Conservation (phyloP, 441 rosid genomes). For the Capsella rubella region DNA sequence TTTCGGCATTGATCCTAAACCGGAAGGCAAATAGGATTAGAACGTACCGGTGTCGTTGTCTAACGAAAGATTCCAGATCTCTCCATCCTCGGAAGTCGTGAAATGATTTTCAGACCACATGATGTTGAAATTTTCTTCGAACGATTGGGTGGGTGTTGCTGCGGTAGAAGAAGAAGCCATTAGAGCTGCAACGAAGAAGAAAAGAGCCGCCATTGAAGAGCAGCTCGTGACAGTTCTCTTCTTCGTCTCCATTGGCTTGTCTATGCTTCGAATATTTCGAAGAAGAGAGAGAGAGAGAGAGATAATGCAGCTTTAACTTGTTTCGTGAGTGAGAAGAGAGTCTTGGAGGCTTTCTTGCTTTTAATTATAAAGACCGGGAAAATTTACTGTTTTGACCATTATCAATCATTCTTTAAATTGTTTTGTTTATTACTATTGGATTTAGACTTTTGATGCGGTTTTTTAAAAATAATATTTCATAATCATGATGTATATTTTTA, state of each 20-base stretch:
- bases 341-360: constrained; percentile 16
- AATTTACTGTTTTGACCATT: constrained; percentile 34
- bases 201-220: constrained; percentile 47
- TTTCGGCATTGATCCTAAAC: constrained; percentile 14
- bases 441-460: constrained; percentile 30
- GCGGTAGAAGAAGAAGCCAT: constrained; percentile 50
- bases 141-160: constrained; percentile 60
- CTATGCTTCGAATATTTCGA: constrained; percentile 37
- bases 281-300: constrained; percentile 27
- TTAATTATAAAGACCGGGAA: neutral
- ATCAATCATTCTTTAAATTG: neutral
- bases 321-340: constrained; percentile 42
- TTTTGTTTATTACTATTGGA: neutral
- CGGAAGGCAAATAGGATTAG: neutral
- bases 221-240: constrained; percentile 37
- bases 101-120: constrained; percentile 98
- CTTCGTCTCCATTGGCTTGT: constrained; percentile 49
- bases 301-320: constrained; percentile 1
- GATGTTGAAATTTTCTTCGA: constrained; percentile 84
- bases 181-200: constrained; percentile 56
- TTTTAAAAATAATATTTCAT: neutral
- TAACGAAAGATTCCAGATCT: constrained; percentile 94
- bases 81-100: constrained; percentile 91
- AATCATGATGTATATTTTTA: neutral
- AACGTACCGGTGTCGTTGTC: constrained; percentile 89